Percentiles rank a stretch among this genome's conserved stretches.
Evolutionary conservation across 106 monocot species (phyloP).

Genomic region (Phalaenopsis equestris): DNA sequence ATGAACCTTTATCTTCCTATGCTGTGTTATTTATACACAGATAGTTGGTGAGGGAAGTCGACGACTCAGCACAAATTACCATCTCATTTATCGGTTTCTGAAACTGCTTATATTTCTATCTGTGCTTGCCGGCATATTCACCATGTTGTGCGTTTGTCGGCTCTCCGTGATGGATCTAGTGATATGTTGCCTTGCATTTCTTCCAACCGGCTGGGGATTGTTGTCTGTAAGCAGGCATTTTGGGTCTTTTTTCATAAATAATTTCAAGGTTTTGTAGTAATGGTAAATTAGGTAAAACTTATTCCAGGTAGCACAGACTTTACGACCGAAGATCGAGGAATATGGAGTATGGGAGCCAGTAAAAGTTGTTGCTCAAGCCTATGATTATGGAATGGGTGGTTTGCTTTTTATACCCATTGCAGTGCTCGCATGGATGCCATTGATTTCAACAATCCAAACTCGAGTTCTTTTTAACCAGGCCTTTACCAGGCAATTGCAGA

Average conservation of each 20-base stretch:
- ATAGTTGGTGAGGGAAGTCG: constrained; percentile 38
- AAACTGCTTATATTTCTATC: constrained; percentile 46
- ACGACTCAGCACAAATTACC: constrained; percentile 47
- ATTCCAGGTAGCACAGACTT: constrained; percentile 48
- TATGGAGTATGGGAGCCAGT: constrained; percentile 54
- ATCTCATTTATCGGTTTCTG: constrained; percentile 59
- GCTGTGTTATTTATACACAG: constrained; percentile 15
- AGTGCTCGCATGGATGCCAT: constrained; percentile 68
- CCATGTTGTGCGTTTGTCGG: constrained; percentile 35
- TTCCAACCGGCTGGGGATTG: constrained; percentile 82
- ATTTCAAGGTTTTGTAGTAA: no score
- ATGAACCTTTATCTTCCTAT: background rate
- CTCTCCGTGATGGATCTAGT: constrained; percentile 62
- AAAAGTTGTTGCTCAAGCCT: constrained; percentile 57
- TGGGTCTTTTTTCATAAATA: no score
- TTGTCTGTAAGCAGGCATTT: constrained; percentile 25
- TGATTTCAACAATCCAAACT: constrained; percentile 72
- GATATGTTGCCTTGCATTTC: constrained; percentile 61
- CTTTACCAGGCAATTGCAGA: constrained; percentile 54
- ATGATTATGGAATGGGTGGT: constrained; percentile 72
- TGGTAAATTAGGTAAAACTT: background rate
- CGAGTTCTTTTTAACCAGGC: constrained; percentile 82
- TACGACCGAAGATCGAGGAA: constrained; percentile 57
- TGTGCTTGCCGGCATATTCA: constrained; percentile 29
- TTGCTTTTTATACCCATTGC: constrained; percentile 55